Conservation (phyloP, 495 filamentous ascomycete genomes). For the Neurospora africana region DNA sequence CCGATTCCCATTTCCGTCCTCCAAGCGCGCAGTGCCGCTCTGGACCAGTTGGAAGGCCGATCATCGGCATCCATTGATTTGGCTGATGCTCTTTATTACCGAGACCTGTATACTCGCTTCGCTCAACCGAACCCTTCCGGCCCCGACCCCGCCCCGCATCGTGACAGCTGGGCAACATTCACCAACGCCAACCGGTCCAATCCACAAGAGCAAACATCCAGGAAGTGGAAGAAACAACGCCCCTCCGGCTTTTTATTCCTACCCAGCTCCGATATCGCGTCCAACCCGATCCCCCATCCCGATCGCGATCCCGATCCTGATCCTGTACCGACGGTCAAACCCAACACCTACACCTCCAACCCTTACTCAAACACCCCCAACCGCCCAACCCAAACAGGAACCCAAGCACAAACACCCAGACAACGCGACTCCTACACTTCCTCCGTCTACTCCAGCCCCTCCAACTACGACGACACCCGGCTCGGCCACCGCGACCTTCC, state of each 20-base stretch:
- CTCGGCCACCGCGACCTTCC: background rate
- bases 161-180: background rate
- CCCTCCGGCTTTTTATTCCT: background rate
- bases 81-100: background rate
- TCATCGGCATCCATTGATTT: background rate
- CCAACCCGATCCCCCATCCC: background rate
- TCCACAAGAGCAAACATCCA: background rate
- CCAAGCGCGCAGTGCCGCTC: background rate
- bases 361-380: background rate
- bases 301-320: background rate
- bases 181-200: background rate
- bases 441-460: background rate
- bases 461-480: background rate
- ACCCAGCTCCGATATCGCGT: background rate
- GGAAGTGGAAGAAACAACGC: background rate
- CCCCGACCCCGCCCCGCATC: background rate
- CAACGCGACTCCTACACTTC: background rate
- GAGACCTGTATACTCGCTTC: background rate
- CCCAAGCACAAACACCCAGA: background rate
- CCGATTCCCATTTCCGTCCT: background rate
- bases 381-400: background rate
- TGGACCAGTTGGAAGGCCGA: background rate
- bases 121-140: background rate
- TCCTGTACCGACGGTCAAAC: background rate
- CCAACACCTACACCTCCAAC: background rate